A percentile compares a stretch with the other conserved stretches of the same genome.
Conservation (phyloP, 257 asterid genomes). For the Catharanthus roseus region DNA sequence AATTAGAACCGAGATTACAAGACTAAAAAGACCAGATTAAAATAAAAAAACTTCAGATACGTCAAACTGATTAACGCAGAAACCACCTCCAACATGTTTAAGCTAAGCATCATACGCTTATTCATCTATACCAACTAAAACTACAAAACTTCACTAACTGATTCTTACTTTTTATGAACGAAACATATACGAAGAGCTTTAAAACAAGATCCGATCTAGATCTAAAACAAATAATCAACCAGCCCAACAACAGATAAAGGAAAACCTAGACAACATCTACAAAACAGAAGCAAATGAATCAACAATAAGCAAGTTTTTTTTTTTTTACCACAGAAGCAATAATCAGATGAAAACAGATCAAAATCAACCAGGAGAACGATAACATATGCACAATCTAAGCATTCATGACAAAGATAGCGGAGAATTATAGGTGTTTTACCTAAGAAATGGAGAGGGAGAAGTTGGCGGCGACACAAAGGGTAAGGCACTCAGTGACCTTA, state of each 20-base stretch:
- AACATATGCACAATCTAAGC: neutral
- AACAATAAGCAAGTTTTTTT: neutral
- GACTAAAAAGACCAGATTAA: neutral
- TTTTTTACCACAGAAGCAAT: too few relatives aligned
- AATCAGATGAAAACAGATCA: neutral
- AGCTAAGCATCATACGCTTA: neutral
- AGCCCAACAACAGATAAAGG: neutral
- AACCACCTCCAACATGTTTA: neutral
- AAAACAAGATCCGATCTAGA: constrained; percentile 13
- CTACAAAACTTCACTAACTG: neutral
- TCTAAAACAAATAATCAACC: neutral
- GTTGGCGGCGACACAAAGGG: neutral
- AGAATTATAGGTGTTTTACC: neutral
- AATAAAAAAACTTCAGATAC: neutral
- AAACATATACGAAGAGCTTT: too few relatives aligned
- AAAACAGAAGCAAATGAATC: neutral
- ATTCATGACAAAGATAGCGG: neutral
- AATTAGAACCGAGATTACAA: neutral
- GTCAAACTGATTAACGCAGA: neutral
- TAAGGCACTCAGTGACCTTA: constrained; percentile 7
- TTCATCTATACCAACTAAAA: neutral
- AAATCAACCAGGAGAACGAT: neutral
- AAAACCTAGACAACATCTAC: neutral
- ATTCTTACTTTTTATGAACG: too few relatives aligned
- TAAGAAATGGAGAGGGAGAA: neutral